A percentile compares a stretch with the other conserved stretches of the same genome.
phyloP scores from a whole-genome alignment of 2,329 filamentous ascomycete genomes.

The Myriosclerotinia scirpicola region DNA sequence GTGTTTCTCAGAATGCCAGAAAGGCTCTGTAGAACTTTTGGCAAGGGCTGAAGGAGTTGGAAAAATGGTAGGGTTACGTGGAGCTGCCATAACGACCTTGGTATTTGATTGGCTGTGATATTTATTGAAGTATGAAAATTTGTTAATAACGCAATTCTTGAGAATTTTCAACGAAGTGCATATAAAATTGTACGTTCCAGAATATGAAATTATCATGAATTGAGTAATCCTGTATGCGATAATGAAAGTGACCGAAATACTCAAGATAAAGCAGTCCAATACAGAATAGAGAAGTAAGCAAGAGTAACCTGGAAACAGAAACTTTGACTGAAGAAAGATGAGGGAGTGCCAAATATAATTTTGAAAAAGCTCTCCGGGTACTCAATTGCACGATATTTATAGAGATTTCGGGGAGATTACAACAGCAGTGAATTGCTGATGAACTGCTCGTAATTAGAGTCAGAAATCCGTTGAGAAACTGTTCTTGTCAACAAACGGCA shows the following conservation, averaged over 20 bases:
- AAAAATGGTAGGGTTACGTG: background rate
- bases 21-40: background rate
- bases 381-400: background rate
- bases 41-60: background rate
- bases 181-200: background rate
- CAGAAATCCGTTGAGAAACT: background rate
- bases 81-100: background rate
- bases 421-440: background rate
- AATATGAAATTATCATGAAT: background rate
- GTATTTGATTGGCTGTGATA: no score
- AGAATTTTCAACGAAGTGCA: background rate
- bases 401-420: background rate
- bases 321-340: no score
- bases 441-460: background rate
- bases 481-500: background rate
- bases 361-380: background rate
- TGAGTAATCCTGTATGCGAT: background rate
- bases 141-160: no score
- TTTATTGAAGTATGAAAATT: background rate
- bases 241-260: background rate
- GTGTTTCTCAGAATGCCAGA: slow-evolving; percentile 27
- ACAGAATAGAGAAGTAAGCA: no score
- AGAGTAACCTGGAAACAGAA: background rate
- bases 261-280: background rate
- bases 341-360: no score